Conservation (phyloP, 495 filamentous ascomycete species). For the Amphirosellinia nigrospora region DNA sequence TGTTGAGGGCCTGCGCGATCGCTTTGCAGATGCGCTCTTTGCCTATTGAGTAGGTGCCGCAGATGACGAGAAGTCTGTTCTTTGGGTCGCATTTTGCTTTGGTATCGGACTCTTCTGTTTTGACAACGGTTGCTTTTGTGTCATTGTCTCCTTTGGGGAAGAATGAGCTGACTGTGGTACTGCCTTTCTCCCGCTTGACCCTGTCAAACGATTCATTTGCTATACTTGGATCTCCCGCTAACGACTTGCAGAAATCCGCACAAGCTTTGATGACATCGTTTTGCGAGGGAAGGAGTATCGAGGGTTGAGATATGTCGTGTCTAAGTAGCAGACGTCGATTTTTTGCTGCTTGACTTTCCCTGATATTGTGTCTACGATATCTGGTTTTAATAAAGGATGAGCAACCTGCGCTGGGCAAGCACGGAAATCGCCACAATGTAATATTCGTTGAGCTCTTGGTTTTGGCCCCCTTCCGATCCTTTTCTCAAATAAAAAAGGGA, state of each 20-base stretch:
- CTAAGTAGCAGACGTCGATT: constrained; percentile 93
- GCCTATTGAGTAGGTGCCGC: constrained; percentile 97
- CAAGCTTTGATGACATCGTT: constrained; percentile 85
- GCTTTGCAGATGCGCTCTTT: constrained; percentile 96
- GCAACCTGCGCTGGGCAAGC: constrained; percentile 85
- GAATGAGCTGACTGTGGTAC: constrained; percentile 49
- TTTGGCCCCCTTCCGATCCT: constrained; percentile 62
- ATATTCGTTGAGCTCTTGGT: constrained; percentile 70
- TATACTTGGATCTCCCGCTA: constrained; percentile 42
- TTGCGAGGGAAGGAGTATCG: constrained; percentile 94
- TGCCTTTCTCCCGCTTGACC: constrained; percentile 33
- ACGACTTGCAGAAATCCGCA: constrained; percentile 80
- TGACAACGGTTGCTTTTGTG: constrained; percentile 12
- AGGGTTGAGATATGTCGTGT: constrained; percentile 95
- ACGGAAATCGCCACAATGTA: constrained; percentile 96
- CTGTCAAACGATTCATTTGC: constrained; percentile 38
- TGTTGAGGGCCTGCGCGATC: constrained; percentile 82
- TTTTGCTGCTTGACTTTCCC: constrained; percentile 79
- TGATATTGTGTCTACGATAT: constrained; percentile 68
- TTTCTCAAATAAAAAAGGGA: constrained; percentile 95
- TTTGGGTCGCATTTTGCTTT: constrained; percentile 19
- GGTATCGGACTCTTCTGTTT: constrained; percentile 15
- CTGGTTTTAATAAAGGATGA: constrained; percentile 80
- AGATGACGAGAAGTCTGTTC: constrained; percentile 80
- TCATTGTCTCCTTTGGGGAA: constrained; percentile 39